phyloP scores from a whole-genome alignment of 129 eudicot genomes.

The Tagetes patula region DNA sequence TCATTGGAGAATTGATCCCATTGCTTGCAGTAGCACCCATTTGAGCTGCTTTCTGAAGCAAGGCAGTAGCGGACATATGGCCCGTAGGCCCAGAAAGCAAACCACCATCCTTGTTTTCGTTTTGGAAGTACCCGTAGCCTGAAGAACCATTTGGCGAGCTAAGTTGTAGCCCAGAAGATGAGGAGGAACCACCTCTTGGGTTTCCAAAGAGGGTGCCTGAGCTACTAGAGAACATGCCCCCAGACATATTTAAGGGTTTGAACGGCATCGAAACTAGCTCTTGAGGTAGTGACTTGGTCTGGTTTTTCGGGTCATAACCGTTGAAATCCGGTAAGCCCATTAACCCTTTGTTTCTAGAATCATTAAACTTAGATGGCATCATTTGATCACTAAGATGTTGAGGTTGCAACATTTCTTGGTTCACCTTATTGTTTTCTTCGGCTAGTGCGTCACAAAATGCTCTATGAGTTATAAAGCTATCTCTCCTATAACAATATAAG shows the following conservation, averaged over 20 bases:
- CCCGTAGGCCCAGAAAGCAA: conserved; percentile 38
- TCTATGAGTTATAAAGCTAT: conserved; percentile 81
- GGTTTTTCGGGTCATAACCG: conserved; percentile 41
- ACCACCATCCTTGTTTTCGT: conserved; percentile 46
- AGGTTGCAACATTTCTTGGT: conserved; percentile 45
- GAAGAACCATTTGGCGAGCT: conserved; percentile 54
- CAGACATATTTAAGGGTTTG: conserved; percentile 66
- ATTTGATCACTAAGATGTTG: conserved; percentile 49
- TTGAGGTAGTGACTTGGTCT: conserved; percentile 44
- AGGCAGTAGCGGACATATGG: conserved; percentile 82
- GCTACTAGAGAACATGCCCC: conserved; percentile 57
- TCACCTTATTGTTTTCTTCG: conserved; percentile 73
- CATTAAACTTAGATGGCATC: conserved; percentile 31
- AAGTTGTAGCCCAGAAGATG: conserved; percentile 75
- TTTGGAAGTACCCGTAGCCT: conserved; percentile 37
- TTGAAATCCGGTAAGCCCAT: conserved; percentile 61
- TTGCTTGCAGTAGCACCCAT: conserved; percentile 53
- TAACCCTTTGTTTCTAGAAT: conserved; percentile 29
- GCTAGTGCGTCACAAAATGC: conserved; percentile 83
- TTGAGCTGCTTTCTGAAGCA: conserved; percentile 77
- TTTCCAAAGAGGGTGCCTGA: conserved; percentile 57
- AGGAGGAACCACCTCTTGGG: conserved; percentile 48
- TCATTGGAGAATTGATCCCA: conserved; percentile 73
- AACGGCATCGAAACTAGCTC: conserved; percentile 55
- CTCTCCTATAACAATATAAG: conserved; percentile 49